A percentile compares a stretch with the other conserved stretches of the same genome.
phyloP scores from a whole-genome alignment of 495 filamentous ascomycete species.

The Neurospora tetrasperma region DNA sequence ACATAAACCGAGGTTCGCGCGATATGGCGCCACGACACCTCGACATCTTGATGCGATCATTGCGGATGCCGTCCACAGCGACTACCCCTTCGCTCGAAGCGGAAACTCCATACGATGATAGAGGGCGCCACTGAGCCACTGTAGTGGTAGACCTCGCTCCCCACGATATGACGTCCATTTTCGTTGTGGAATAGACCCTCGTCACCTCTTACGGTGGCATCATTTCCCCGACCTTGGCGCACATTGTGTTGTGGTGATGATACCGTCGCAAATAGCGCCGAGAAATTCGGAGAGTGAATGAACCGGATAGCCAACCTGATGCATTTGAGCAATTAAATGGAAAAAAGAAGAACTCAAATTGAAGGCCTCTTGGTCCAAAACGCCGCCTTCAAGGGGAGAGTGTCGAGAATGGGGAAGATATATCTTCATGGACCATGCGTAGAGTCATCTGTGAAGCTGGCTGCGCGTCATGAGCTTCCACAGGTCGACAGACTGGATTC shows the following conservation, averaged over 20 bases:
- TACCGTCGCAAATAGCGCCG: conserved; percentile 14
- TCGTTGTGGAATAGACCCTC: conserved; percentile 4
- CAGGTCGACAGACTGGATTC: neutral
- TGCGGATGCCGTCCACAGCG: conserved; percentile 12
- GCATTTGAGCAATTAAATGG: conserved; percentile 19
- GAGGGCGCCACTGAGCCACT: conserved; percentile 17
- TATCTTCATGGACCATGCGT: conserved; percentile 26
- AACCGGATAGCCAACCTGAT: conserved; percentile 23
- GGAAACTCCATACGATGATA: conserved; percentile 21
- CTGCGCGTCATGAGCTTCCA: conserved; percentile 13
- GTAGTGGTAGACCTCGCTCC: conserved; percentile 23
- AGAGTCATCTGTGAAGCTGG: conserved; percentile 22
- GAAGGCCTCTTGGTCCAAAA: conserved; percentile 16
- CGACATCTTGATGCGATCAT: conserved; percentile 17
- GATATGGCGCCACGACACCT: neutral
- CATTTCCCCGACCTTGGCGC: conserved; percentile 11
- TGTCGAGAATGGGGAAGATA: conserved; percentile 17
- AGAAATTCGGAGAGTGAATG: conserved; percentile 27
- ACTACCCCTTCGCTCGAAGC: conserved; percentile 10
- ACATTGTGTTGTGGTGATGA: conserved; percentile 20
- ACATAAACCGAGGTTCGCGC: conserved; percentile 16
- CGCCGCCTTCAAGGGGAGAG: neutral
- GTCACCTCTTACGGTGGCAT: conserved; percentile 8
- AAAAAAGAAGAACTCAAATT: conserved; percentile 23
- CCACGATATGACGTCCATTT: conserved; percentile 20